These are phyloP conservation scores for Aspergillus sp. DNA, from an alignment of 2,329 filamentous ascomycete genomes.

Conservation along the genomic window DNA sequence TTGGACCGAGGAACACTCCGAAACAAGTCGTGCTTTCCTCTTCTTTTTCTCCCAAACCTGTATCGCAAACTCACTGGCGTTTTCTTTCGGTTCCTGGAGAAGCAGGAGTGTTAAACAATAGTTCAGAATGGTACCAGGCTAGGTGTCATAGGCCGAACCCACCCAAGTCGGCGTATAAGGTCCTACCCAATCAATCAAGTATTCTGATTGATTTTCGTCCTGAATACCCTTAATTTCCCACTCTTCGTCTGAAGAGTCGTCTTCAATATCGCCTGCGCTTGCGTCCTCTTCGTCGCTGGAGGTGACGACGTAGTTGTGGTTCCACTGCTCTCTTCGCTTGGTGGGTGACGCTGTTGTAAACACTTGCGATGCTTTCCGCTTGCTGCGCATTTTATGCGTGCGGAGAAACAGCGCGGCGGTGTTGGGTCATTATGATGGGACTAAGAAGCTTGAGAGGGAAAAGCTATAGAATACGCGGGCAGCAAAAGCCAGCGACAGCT, in stretches of 20 bases:
- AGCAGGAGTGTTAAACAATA: slow-evolving; percentile 8
- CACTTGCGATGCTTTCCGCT: slow-evolving; percentile 22
- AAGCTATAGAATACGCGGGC: background rate
- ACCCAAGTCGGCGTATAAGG: slow-evolving; percentile 40
- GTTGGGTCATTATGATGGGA: slow-evolving; percentile 20
- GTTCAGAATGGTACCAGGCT: background rate
- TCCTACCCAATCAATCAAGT: slow-evolving; percentile 42
- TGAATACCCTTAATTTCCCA: slow-evolving; percentile 38
- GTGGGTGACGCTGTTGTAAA: slow-evolving; percentile 12
- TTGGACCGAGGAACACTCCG: slow-evolving; percentile 8
- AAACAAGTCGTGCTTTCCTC: slow-evolving; percentile 6
- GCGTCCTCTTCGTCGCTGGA: slow-evolving; percentile 18
- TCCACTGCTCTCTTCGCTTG: slow-evolving; percentile 9
- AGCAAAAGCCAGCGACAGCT: background rate
- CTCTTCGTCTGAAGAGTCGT: slow-evolving; percentile 23
- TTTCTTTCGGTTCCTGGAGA: slow-evolving; percentile 35
- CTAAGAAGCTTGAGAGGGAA: background rate
- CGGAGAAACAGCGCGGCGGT: slow-evolving; percentile 14
- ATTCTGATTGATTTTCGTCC: slow-evolving; percentile 34
- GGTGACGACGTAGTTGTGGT: slow-evolving; percentile 5
- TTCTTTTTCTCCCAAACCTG: slow-evolving; percentile 30
- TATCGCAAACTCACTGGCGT: slow-evolving; percentile 32
- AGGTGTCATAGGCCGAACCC: slow-evolving; percentile 17
- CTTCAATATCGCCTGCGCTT: slow-evolving; percentile 12
- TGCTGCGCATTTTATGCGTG: slow-evolving; percentile 28